A percentile compares a stretch with the other conserved stretches of the same genome.
Evolutionary conservation across 2,329 filamentous ascomycete species (phyloP).

Genomic region (Penicillium vulpinum): DNA sequence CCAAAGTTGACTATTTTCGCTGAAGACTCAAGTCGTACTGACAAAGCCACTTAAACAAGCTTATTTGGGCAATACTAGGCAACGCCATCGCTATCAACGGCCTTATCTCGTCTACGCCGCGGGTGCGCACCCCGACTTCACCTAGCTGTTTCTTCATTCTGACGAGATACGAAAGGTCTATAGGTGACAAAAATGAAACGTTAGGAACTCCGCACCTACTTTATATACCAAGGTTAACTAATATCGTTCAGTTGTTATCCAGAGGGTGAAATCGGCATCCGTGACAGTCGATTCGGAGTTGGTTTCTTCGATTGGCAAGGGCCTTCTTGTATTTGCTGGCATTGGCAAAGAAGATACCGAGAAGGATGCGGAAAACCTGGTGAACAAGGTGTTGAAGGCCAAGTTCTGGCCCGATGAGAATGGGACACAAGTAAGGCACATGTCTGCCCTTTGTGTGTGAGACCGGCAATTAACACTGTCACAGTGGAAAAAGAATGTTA

Average conservation of each 20-base stretch:
- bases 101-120: neutral
- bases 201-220: neutral
- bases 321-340: constrained; percentile 86
- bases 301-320: constrained; percentile 86
- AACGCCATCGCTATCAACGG: neutral
- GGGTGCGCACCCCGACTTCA: neutral
- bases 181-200: constrained; percentile 3
- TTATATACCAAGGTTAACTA: neutral
- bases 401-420: constrained; percentile 86
- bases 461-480: neutral
- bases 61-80: neutral
- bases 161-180: neutral
- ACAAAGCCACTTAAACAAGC: neutral
- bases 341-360: constrained; percentile 86
- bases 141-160: neutral
- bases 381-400: constrained; percentile 82
- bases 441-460: no score
- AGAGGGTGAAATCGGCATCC: constrained; percentile 91
- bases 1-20: neutral
- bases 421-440: constrained; percentile 59
- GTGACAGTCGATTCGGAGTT: constrained; percentile 91
- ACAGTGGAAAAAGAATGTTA: constrained; percentile 87
- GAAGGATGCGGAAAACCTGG: constrained; percentile 81
- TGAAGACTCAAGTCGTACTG: neutral
- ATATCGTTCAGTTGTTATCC: constrained; percentile 71